phyloP scores from a whole-genome alignment of 1,284 basidiomycete genomes.

The Xerocomus nothofagi region DNA sequence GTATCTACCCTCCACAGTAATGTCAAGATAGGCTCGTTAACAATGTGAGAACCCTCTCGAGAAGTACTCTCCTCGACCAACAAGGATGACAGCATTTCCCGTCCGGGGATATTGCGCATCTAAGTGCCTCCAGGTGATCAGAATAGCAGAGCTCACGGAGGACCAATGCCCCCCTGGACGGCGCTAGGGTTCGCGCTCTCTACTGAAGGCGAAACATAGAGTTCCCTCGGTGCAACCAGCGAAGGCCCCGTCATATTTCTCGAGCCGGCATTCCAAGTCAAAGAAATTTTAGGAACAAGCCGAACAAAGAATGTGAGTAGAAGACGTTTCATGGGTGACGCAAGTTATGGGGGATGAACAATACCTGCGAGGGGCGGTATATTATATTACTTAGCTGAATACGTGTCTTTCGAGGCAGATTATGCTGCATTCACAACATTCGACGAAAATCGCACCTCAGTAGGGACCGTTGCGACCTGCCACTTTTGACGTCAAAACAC shows the following conservation, averaged over 20 bases:
- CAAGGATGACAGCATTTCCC: constrained; percentile 49
- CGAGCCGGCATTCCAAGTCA: constrained; percentile 49
- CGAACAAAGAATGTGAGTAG: constrained; percentile 10
- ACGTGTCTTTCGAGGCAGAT: neutral
- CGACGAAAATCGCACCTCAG: no score
- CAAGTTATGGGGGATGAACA: neutral
- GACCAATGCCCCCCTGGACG: constrained; percentile 53
- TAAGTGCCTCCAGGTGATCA: neutral
- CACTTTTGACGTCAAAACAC: no score
- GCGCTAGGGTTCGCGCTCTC: constrained; percentile 44
- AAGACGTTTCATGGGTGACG: constrained; percentile 9
- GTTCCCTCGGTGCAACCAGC: constrained; percentile 56
- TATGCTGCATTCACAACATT: neutral
- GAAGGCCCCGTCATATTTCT: constrained; percentile 45
- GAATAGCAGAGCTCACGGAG: constrained; percentile 42
- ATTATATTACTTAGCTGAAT: neutral
- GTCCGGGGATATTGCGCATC: constrained; percentile 34
- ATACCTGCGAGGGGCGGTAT: neutral
- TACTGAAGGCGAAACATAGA: constrained; percentile 54
- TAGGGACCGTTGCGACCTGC: no score
- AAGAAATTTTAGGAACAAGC: constrained; percentile 41
- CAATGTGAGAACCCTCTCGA: constrained; percentile 58
- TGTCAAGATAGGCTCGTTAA: constrained; percentile 38
- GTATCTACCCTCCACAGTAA: neutral
- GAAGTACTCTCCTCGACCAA: constrained; percentile 63